A percentile compares a stretch with the other conserved stretches of the same genome.
phyloP scores from a whole-genome alignment of 2,329 filamentous ascomycete species.

The Aureobasidium sp. region DNA sequence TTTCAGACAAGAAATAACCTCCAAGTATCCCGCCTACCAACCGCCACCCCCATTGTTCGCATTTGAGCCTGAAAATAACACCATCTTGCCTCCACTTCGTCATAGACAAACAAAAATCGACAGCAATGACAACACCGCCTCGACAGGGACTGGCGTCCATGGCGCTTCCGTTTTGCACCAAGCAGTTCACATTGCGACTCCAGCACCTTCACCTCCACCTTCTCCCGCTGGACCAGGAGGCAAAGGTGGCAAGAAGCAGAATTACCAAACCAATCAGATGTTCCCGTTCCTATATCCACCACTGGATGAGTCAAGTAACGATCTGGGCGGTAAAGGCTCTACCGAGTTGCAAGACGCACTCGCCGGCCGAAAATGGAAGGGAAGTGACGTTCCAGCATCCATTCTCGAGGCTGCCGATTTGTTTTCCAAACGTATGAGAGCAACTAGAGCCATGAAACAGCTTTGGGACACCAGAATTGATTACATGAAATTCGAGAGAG shows the following conservation, averaged over 20 bases:
- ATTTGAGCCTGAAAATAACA: constrained; percentile 83
- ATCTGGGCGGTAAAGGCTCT: constrained; percentile 79
- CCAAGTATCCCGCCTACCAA: constrained; percentile 95
- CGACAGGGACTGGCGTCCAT: constrained; percentile 38
- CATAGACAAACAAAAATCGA: constrained; percentile 50
- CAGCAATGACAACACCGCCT: constrained; percentile 44
- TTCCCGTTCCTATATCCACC: constrained; percentile 98
- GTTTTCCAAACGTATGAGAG: constrained; percentile 82
- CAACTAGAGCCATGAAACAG: constrained; percentile 85
- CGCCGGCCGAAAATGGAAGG: constrained; percentile 82
- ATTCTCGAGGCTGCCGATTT: constrained; percentile 92
- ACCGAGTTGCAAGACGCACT: constrained; percentile 72
- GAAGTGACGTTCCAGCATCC: constrained; percentile 87
- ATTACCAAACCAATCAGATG: constrained; percentile 98
- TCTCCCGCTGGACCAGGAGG: constrained; percentile 76
- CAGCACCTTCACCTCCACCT: constrained; percentile 88
- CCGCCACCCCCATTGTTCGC: constrained; percentile 77
- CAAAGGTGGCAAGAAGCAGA: constrained; percentile 96
- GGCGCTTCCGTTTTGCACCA: constrained; percentile 78
- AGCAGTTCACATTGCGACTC: constrained; percentile 96
- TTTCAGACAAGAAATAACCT: constrained; percentile 93
- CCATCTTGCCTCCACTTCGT: constrained; percentile 76
- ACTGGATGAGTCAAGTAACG: constrained; percentile 79
- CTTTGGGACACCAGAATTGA: constrained; percentile 89
- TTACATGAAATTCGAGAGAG: constrained; percentile 86